Percentiles rank a stretch among this genome's conserved stretches.
Conservation (phyloP, 495 filamentous ascomycete genomes). For the Entonaema liquescens region DNA sequence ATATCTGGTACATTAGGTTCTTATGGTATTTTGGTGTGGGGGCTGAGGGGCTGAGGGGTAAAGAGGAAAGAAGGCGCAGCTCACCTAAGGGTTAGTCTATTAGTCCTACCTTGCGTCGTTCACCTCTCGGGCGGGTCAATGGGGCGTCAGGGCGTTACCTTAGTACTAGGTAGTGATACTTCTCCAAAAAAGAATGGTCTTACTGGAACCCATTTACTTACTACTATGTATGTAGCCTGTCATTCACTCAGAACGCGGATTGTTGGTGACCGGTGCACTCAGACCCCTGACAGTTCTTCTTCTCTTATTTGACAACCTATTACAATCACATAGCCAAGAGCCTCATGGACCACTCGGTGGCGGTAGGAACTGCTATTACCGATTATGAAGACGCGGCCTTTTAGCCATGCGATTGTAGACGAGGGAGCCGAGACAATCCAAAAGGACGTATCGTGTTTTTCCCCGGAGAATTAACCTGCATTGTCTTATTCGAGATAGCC, state of each 20-base stretch:
- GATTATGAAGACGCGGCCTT: not conserved
- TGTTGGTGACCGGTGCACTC: conserved; percentile 13
- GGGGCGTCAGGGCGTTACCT: not conserved
- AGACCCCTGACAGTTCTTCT: conserved; percentile 8
- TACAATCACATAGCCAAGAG: not conserved
- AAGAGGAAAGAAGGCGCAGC: not conserved
- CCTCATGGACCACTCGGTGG: not conserved
- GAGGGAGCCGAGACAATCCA: not conserved
- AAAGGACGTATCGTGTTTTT: not conserved
- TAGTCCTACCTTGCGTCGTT: not conserved
- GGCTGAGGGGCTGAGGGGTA: conserved; percentile 27
- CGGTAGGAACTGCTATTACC: not conserved
- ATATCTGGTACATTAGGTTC: not conserved
- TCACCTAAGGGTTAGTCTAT: not conserved
- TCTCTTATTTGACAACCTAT: conserved; percentile 9
- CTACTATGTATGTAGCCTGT: too few relatives aligned
- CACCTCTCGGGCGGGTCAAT: not conserved
- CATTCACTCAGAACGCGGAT: not conserved
- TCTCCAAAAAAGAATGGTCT: not conserved
- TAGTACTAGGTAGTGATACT: not conserved
- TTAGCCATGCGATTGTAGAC: not conserved
- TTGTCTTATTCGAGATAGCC: not conserved
- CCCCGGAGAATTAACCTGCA: too few relatives aligned
- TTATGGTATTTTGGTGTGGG: conserved; percentile 13
- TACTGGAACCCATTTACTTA: too few relatives aligned